Evolutionary conservation across 805 yeast species (phyloP).

Genomic region (Candida koratica): DNA sequence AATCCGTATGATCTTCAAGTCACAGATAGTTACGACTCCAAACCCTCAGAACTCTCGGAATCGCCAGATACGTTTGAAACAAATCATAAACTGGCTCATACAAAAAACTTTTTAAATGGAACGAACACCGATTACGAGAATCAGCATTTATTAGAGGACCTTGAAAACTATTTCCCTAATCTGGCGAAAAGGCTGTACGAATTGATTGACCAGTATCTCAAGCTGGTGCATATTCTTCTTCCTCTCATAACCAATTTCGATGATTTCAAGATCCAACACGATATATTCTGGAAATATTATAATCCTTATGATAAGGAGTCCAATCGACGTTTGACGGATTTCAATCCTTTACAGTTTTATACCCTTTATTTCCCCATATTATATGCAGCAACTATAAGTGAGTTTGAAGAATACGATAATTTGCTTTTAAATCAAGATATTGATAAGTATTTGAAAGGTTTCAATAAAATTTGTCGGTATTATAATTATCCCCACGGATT

Average conservation of each 20-base stretch:
- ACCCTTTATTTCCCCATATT: slow-evolving; percentile 49
- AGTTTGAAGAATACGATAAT: slow-evolving; percentile 55
- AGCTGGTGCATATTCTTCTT: slow-evolving; percentile 53
- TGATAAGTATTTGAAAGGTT: slow-evolving; percentile 46
- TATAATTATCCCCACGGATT: slow-evolving; percentile 48
- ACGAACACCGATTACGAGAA: slow-evolving; percentile 38
- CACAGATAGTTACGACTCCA: slow-evolving; percentile 1
- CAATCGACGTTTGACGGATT: slow-evolving; percentile 21
- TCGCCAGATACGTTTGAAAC: slow-evolving; percentile 10
- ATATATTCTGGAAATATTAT: slow-evolving; percentile 43
- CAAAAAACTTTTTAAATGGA: slow-evolving; percentile 28
- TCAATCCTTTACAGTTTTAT: slow-evolving; percentile 43
- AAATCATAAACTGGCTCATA: slow-evolving; percentile 13
- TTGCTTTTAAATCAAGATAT: slow-evolving; percentile 44
- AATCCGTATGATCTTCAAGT: neutral
- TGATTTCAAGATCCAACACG: slow-evolving; percentile 44
- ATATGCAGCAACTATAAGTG: slow-evolving; percentile 57
- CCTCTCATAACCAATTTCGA: slow-evolving; percentile 47
- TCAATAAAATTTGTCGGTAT: slow-evolving; percentile 47
- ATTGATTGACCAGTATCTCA: slow-evolving; percentile 45
- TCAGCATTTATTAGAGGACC: slow-evolving; percentile 30
- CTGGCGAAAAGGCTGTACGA: slow-evolving; percentile 43
- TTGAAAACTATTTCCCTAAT: slow-evolving; percentile 43
- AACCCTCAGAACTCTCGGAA: slow-evolving; percentile 5
- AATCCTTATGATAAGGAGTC: slow-evolving; percentile 17